Evolutionary conservation across 345 rosid genomes (phyloP), one percentile per base, ranked within the genome.

Genomic region (Eucalyptus cloeziana): DNA sequence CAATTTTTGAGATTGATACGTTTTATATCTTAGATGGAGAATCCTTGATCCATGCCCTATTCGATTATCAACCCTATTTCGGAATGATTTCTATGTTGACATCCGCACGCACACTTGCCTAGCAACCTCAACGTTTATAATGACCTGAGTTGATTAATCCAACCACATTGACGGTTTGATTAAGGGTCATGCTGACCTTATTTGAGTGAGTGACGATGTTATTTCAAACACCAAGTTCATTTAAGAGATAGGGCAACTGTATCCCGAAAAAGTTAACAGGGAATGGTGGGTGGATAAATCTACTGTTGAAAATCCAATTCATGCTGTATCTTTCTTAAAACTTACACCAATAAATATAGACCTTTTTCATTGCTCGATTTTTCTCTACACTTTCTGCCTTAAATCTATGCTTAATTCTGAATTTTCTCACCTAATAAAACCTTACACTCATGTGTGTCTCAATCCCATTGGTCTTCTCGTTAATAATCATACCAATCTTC

Each of bases 331-430:
- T 31, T 67, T 31, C 12, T 67, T 31, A 8, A 33, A 17, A 31
- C 4, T 3, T 9, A 6, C 0, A 1, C 24, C 2, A 7, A 31
- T 67, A n/a, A 67, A 33, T 6, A 67, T n/a, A 8, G 76, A 1
- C 27, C 6, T 14, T n/a, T 64, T 14, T n/a, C 37, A 6, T n/a
- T 1, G 1, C 16, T 30, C 10, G 3, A 67, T n/a, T 67, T 67
- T n/a, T 67, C 19, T 67, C 40, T n/a, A n/a, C 21, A 7, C 15
- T 67, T 67, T 16, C 1, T 8, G 19, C 17, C 25, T 17, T 33
- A 19, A 14, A 17, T 71, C 13, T 19, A 10, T 33, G 81, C 44
- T 71, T 33, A 71, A 33, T 71, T 19, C 7, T 17, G 13, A 19
- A 31, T 69, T 52, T 52, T 8, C 19, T 31, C 43, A 69, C 43